These are phyloP conservation scores for Leccinum boreale DNA, from an alignment of 768 basidiomycete species.

Conservation along the genomic window DNA sequence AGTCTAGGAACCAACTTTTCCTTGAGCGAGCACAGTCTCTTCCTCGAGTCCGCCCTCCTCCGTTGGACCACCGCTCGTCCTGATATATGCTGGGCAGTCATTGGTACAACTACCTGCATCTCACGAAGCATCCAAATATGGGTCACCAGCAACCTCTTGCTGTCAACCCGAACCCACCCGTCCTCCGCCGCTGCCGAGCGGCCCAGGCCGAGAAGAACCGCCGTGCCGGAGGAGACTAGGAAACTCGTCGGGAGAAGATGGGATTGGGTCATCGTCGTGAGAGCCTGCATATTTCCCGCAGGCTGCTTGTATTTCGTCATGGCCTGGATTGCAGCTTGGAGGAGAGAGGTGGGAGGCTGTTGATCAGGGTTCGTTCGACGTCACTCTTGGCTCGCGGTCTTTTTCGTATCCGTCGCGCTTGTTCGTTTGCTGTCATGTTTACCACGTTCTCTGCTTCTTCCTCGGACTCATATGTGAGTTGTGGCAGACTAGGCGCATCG, in stretches of 20 bases:
- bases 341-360: slow-evolving; percentile 34
- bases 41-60: slow-evolving; percentile 28
- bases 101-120: slow-evolving; percentile 84
- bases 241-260: slow-evolving; percentile 55
- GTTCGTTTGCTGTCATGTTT: neutral
- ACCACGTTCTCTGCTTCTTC: neutral
- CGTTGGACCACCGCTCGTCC: slow-evolving; percentile 59
- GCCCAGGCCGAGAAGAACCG: slow-evolving; percentile 17
- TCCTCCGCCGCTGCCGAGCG: slow-evolving; percentile 17
- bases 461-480: neutral
- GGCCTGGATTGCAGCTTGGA: slow-evolving; percentile 61
- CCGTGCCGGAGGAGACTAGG: slow-evolving; percentile 15
- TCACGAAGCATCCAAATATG: slow-evolving; percentile 87
- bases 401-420: neutral
- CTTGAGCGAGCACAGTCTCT: slow-evolving; percentile 1
- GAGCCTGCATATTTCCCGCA: slow-evolving; percentile 71
- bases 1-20: slow-evolving; percentile 21
- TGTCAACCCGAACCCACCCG: slow-evolving; percentile 5
- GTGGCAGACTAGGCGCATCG: neutral
- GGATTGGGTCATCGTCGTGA: slow-evolving; percentile 75
- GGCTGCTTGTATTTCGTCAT: slow-evolving; percentile 74
- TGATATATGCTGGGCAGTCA: slow-evolving; percentile 84
- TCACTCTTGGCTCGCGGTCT: neutral
- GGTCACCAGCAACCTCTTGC: slow-evolving; percentile 86
- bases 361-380: slow-evolving; percentile 5